phyloP scores from a whole-genome alignment of 148 eudicot species.

The Tetragonia tetragonoides region DNA sequence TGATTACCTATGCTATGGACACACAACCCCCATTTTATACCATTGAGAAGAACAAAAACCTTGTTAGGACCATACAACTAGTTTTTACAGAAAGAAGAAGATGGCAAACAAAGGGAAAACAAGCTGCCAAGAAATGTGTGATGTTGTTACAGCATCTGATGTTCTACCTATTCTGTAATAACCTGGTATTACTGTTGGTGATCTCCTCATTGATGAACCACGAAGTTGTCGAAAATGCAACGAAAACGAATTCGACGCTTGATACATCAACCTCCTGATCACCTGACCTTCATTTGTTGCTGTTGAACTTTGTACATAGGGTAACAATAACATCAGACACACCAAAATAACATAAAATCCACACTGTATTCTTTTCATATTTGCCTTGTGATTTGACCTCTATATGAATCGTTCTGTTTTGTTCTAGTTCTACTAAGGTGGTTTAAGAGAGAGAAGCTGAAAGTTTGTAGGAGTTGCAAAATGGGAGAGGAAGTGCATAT shows the following conservation, averaged over 20 bases:
- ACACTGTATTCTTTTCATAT: background rate
- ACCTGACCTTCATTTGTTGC: background rate
- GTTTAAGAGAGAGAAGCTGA: background rate
- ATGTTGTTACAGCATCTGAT: slow-evolving; percentile 11
- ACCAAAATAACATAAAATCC: background rate
- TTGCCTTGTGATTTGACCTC: background rate
- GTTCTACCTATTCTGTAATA: background rate
- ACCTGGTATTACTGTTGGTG: slow-evolving; percentile 9
- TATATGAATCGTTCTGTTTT: background rate
- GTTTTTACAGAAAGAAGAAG: background rate
- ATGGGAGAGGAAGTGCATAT: background rate
- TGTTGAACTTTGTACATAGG: background rate
- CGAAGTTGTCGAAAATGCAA: slow-evolving; percentile 4
- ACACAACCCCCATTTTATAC: too few species aligned
- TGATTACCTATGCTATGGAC: too few species aligned
- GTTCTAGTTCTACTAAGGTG: background rate
- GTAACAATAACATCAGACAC: background rate
- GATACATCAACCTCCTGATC: background rate
- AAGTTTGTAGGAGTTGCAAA: background rate
- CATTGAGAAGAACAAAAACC: background rate
- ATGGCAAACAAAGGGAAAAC: slow-evolving; percentile 3
- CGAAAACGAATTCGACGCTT: background rate
- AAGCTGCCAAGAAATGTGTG: background rate
- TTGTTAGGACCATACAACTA: background rate
- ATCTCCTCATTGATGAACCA: background rate